Evolutionary conservation across 345 rosid genomes (phyloP).

Genomic region (Gossypium stocksii): DNA sequence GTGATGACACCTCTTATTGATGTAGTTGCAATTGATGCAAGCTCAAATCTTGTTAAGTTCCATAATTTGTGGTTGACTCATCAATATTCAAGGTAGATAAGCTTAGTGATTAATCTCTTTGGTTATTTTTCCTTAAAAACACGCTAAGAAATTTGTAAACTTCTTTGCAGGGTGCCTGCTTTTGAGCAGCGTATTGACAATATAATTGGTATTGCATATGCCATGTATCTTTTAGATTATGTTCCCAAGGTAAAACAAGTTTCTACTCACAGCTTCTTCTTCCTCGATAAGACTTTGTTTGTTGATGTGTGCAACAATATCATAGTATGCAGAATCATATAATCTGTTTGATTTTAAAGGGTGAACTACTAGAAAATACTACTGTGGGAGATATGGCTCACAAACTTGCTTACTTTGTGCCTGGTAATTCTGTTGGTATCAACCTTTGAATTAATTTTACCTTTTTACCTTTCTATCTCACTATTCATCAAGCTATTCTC

Average conservation of each 20-base stretch:
- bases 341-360: constrained; percentile 78
- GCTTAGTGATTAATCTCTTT: constrained; percentile 9
- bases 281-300: constrained; percentile 19
- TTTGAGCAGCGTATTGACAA: constrained; percentile 98
- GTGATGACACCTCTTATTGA: constrained; percentile 99
- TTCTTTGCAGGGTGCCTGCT: constrained; percentile 82
- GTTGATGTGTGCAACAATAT: constrained; percentile 35
- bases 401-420: constrained; percentile 95
- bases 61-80: constrained; percentile 89
- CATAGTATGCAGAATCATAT: constrained; percentile 40
- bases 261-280: constrained; percentile 19
- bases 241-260: constrained; percentile 68
- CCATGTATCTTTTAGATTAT: constrained; percentile 95
- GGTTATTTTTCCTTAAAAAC: constrained; percentile 2
- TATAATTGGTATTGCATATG: constrained; percentile 93
- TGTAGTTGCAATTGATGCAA: constrained; percentile 90
- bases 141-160: constrained; percentile 19
- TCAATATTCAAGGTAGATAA: constrained; percentile 86
- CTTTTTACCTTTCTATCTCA: neutral
- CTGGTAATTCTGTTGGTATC: constrained; percentile 45
- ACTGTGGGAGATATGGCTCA: constrained; percentile 93
- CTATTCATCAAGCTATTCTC: neutral
- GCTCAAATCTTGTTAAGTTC: constrained; percentile 78
- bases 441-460: neutral
- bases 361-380: constrained; percentile 81